Conservation (phyloP, 805 yeast species). For the Ogataea paraovalis region DNA sequence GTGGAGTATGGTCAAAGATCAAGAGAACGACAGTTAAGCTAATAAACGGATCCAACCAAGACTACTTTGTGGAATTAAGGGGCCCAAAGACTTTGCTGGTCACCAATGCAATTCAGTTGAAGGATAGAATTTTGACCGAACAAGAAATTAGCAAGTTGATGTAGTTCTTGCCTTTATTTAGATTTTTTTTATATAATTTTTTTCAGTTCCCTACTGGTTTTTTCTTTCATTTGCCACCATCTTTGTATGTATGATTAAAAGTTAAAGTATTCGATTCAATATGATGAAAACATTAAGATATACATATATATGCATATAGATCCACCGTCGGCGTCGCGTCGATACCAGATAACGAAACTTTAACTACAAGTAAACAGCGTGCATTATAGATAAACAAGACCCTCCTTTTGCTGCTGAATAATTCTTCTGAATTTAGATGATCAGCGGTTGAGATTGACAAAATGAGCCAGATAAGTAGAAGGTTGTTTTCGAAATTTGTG, state of each 20-base stretch:
- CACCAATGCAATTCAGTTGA: slow-evolving; percentile 25
- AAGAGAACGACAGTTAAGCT: slow-evolving; percentile 9
- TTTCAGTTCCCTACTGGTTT: not conserved
- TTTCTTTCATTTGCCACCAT: no score
- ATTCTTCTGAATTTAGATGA: no score
- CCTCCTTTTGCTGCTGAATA: no score
- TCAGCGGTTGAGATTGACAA: no score
- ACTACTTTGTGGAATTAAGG: slow-evolving; percentile 23
- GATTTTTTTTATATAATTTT: not conserved
- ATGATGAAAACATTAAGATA: no score
- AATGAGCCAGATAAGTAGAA: not conserved
- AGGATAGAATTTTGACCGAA: slow-evolving; percentile 21
- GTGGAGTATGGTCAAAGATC: not conserved
- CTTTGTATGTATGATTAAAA: not conserved
- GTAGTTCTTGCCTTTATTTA: not conserved
- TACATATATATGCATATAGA: no score
- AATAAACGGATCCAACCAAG: slow-evolving; percentile 19
- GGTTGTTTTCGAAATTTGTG: slow-evolving; percentile 4
- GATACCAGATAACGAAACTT: no score
- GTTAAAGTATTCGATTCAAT: no score
- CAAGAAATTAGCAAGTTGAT: slow-evolving; percentile 20
- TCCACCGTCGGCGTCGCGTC: no score
- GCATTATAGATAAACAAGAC: no score
- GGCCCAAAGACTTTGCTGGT: slow-evolving; percentile 32
- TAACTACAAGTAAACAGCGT: no score